A percentile compares a stretch with the other conserved stretches of the same genome.
phyloP scores from a whole-genome alignment of 306 rosid species.

The Mimosa pudica region DNA sequence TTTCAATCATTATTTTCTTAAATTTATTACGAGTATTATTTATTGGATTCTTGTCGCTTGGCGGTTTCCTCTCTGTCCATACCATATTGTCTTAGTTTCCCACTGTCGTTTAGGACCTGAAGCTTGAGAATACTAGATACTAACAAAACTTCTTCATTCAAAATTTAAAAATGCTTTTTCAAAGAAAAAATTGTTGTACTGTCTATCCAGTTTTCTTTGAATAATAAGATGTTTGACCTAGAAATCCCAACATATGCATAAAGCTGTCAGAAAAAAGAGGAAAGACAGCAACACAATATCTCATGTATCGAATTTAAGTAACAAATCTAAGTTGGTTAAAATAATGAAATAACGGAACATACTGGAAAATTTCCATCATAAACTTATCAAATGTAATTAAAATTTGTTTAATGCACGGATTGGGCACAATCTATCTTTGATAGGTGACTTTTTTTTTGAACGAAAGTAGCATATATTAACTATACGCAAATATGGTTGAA shows the following conservation, averaged over 20 bases:
- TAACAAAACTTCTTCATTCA: not conserved
- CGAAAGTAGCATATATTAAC: too few species aligned
- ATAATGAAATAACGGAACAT: too few species aligned
- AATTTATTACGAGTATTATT: not conserved
- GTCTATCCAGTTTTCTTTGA: not conserved
- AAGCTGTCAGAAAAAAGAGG: not conserved
- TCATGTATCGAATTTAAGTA: not conserved
- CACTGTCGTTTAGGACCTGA: not conserved
- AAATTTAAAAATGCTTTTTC: not conserved
- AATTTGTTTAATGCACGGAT: too few species aligned
- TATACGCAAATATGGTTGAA: too few species aligned
- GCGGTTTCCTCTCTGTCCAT: not conserved
- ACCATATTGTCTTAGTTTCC: not conserved
- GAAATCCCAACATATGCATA: not conserved
- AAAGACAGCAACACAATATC: not conserved
- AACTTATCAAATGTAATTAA: too few species aligned
- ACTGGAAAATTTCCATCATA: too few species aligned
- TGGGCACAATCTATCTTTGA: too few species aligned
- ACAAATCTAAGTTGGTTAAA: not conserved
- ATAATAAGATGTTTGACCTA: not conserved
- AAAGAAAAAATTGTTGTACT: not conserved
- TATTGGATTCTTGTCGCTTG: not conserved
- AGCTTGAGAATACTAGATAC: not conserved
- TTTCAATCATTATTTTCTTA: conserved; percentile 1
- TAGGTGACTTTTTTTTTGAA: too few species aligned